Evolutionary conservation across 176 grass and related monocot genomes (phyloP), one percentile per base, ranked within the genome.

Genomic region (Oryza meridionalis): DNA sequence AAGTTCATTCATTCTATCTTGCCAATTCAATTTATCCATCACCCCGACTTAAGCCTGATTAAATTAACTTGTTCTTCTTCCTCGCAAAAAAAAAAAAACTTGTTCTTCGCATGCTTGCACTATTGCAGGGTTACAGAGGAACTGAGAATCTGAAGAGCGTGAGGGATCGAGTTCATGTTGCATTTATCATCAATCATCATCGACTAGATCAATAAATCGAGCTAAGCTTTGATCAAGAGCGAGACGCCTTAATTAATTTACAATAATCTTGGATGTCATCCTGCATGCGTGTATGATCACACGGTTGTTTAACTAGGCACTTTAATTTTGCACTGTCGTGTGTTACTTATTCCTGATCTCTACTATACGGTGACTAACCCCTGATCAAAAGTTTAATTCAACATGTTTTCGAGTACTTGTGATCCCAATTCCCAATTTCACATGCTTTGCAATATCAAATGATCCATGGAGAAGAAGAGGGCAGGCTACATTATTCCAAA

Each of bases 51-150:
- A 40, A 55, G 19, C 51, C 17, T 21, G 51, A 55, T 55, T 55
- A 19, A 55, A 73, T 0, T 73, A 42, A 68, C 62, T 38, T 68
- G 1, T 75, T 38, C 13, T 44, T 11, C n/a, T 75, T 38, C 13
- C 32, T 11, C n/a, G 58, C 32, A 49, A n/a, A n/a, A n/a, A n/a
- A n/a, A n/a, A n/a, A n/a, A n/a, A n/a, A 42, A 68, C 62, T 38
- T 68, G 1, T 75, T 38, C 13, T 44, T 11, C n/a, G 58, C 32
- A 49, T 15, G 3, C 46, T 49, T 49, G 46, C 29, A 31, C 29
- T 14, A 1, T 42, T 50, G 65, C 88, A 89, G 88, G 38, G 72
- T 89, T 53, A 77, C 82, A 9, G 64, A 89, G 78, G 77, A 77
- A 45, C 38, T 40, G 38, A 40, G 38, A 40, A 40, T 40, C 82